Percentiles rank a stretch among this genome's conserved stretches.
These are phyloP conservation scores for Kazachstania psychrophila DNA, from an alignment of 805 yeast species.

Conservation along the genomic window DNA sequence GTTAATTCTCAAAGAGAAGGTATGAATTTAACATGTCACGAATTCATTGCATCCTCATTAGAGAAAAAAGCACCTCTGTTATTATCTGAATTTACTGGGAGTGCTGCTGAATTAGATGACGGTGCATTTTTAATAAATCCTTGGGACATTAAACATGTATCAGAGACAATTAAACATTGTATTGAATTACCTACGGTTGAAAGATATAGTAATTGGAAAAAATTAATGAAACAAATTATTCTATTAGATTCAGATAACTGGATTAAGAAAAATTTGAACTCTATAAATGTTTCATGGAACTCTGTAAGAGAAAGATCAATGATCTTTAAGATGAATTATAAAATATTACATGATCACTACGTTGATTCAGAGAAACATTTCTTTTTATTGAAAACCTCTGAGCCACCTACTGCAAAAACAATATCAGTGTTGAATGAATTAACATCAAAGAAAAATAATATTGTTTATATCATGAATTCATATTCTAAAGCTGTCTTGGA, in stretches of 20 bases:
- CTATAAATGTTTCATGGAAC: constrained; percentile 45
- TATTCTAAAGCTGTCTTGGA: constrained; percentile 57
- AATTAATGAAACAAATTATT: constrained; percentile 46
- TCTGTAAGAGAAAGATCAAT: constrained; percentile 35
- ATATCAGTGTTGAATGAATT: constrained; percentile 51
- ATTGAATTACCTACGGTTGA: constrained; percentile 53
- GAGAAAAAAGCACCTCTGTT: constrained; percentile 72
- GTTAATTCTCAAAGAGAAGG: constrained; percentile 95
- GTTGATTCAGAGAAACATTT: constrained; percentile 30
- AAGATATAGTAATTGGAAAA: constrained; percentile 50
- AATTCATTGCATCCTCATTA: constrained; percentile 68
- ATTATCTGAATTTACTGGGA: constrained; percentile 89
- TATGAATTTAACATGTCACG: constrained; percentile 93
- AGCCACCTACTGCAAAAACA: constrained; percentile 54
- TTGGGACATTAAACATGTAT: constrained; percentile 67
- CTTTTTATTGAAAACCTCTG: constrained; percentile 39
- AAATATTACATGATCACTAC: constrained; percentile 24
- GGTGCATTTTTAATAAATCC: constrained; percentile 82
- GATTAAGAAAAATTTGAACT: constrained; percentile 49
- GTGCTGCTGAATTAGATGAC: constrained; percentile 63
- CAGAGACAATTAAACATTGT: constrained; percentile 50
- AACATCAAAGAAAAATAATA: constrained; percentile 41
- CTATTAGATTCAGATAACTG: constrained; percentile 67
- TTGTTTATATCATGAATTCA: constrained; percentile 63
- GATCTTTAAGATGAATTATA: constrained; percentile 26